Evolutionary conservation across 768 basidiomycete genomes (phyloP), one percentile per base, ranked within the genome.

Genomic region (Lactifluus hygrophoroides): DNA sequence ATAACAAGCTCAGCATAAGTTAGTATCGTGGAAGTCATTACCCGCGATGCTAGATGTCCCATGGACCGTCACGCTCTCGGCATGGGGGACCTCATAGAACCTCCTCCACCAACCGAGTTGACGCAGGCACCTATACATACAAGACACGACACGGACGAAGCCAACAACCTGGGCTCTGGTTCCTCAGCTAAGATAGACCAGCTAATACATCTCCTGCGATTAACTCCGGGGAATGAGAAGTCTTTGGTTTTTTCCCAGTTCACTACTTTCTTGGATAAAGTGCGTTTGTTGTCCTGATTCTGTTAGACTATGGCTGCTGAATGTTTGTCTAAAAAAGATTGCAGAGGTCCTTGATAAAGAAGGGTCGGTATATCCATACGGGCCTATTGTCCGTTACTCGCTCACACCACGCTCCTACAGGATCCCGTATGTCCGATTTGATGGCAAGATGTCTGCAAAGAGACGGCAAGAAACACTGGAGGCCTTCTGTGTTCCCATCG

Each of bases 181-280:
- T 81, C 88, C 6, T 93, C 92, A 21, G 88, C 89, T 11, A 94
- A 94, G 71, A 87, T 92, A 51, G 86, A 88, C 51, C 90, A 92
- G 65, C 74, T 94, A 16, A 68, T 91, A 21, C 80, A 87, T 52
- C 77, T 92, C 43, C 75, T 94, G 43, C 75, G 79, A 60, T 70
- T 92, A 13, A 87, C 82, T 5, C 87, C 88, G 0, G 59, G 65
- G 3, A 79, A 76, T 1, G 87, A 91, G 61, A 94, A 94, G 69
- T 86, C 86, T 2, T 73, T 94, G 3, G 90, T 94, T 1, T 94
- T 94, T 67, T 91, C 88, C 3, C 92, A 94, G 65, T 94, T 93
- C 66, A 94, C 90, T 3, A 80, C 82, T 3, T 93, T 90, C 72
- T 69, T 93, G 53, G 85, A 90, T 72, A 86, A 90, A 74, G 90